These are phyloP conservation scores for Chaetomiaceae sp. DNA, from an alignment of 2,329 filamentous ascomycete genomes.

Conservation along the genomic window DNA sequence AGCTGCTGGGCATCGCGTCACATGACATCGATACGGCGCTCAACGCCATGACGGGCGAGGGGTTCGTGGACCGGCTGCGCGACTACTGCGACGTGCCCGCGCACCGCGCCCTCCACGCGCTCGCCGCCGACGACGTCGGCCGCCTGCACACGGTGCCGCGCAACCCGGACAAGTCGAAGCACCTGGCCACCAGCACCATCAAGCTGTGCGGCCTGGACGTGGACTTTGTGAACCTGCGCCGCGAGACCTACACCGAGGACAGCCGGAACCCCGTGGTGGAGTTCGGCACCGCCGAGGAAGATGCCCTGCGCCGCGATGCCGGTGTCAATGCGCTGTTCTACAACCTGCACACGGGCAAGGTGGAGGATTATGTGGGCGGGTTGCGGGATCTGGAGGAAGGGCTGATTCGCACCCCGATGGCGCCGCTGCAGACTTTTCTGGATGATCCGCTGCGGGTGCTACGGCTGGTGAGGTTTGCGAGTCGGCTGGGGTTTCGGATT, in stretches of 20 bases:
- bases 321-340: slow-evolving; percentile 96
- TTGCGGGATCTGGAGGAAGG: slow-evolving; percentile 65
- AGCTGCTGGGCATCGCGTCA: slow-evolving; percentile 64
- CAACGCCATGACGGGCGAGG: slow-evolving; percentile 75
- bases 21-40: slow-evolving; percentile 83
- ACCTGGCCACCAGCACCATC: slow-evolving; percentile 86
- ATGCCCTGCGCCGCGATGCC: slow-evolving; percentile 82
- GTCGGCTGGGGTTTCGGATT: slow-evolving; percentile 73
- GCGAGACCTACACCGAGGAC: slow-evolving; percentile 83
- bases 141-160: slow-evolving; percentile 81
- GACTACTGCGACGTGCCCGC: slow-evolving; percentile 59
- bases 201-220: slow-evolving; percentile 81
- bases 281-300: slow-evolving; percentile 86
- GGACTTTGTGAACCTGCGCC: slow-evolving; percentile 89
- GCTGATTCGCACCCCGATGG: slow-evolving; percentile 77
- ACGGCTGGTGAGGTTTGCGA: slow-evolving; percentile 83
- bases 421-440: slow-evolving; percentile 86
- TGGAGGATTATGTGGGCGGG: slow-evolving; percentile 85
- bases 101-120: slow-evolving; percentile 55
- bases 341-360: slow-evolving; percentile 69
- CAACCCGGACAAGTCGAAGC: slow-evolving; percentile 95
- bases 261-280: slow-evolving; percentile 89
- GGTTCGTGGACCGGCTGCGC: slow-evolving; percentile 64
- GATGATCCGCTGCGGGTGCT: slow-evolving; percentile 88
- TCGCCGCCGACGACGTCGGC: slow-evolving; percentile 55